Evolutionary conservation across 1,139 yeast species (phyloP).

Genomic region (Candida sanyaensis): DNA sequence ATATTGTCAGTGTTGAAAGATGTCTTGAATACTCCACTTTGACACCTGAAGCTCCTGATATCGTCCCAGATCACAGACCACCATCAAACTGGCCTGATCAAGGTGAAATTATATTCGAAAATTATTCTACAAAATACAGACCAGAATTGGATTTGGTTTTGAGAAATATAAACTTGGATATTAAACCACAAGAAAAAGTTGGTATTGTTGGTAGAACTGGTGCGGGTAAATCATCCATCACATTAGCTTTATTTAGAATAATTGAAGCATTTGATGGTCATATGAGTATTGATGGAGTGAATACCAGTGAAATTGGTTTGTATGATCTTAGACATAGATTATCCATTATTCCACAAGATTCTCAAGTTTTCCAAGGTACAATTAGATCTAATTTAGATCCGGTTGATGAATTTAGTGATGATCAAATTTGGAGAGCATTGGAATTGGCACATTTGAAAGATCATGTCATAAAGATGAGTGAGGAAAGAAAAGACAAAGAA

Average conservation of each 20-base stretch:
- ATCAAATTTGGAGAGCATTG: constrained; percentile 81
- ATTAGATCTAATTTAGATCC: constrained; percentile 91
- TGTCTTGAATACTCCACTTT: constrained; percentile 81
- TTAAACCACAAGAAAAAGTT: constrained; percentile 79
- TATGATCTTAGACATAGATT: constrained; percentile 80
- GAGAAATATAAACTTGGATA: constrained; percentile 64
- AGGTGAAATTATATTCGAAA: constrained; percentile 70
- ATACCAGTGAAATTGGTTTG: constrained; percentile 74
- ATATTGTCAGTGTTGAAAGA: constrained; percentile 95
- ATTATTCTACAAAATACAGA: constrained; percentile 85
- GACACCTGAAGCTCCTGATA: constrained; percentile 78
- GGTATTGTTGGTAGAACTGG: constrained; percentile 98
- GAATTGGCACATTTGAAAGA: constrained; percentile 81
- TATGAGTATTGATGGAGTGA: constrained; percentile 70
- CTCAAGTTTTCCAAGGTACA: constrained; percentile 94
- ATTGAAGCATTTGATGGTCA: constrained; percentile 79
- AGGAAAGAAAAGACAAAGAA: constrained; percentile 18
- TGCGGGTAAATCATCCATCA: constrained; percentile 93
- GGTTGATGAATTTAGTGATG: constrained; percentile 64
- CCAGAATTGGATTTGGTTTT: constrained; percentile 81
- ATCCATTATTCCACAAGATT: constrained; percentile 95
- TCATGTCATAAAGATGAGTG: constrained; percentile 65
- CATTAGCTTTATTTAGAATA: constrained; percentile 85
- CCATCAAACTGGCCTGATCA: constrained; percentile 70
- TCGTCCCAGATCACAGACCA: constrained; percentile 73